Conservation (phyloP, 495 filamentous ascomycete genomes). For the Penicillium alfredii region DNA sequence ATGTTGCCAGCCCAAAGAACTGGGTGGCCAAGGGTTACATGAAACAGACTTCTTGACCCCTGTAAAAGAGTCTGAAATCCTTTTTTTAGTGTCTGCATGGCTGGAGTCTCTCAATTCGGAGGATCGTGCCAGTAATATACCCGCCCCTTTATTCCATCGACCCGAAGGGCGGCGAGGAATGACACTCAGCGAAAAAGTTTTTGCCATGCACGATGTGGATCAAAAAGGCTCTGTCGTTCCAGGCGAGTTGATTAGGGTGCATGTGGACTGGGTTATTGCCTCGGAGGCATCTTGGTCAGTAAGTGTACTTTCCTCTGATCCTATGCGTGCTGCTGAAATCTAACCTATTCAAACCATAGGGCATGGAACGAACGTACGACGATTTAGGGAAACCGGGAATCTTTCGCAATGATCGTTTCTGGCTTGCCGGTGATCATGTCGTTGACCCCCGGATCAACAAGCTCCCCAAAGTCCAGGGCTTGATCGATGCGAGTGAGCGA, state of each 20-base stretch:
- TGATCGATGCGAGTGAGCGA: slow-evolving; percentile 31
- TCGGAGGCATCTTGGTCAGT: slow-evolving; percentile 37
- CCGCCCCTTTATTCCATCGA: slow-evolving; percentile 6
- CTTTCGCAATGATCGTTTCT: slow-evolving; percentile 45
- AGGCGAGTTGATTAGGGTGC: slow-evolving; percentile 34
- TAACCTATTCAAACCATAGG: slow-evolving; percentile 9
- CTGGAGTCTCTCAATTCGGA: slow-evolving; percentile 36
- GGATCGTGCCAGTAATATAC: slow-evolving; percentile 17
- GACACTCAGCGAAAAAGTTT: slow-evolving; percentile 40
- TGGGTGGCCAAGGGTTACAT: slow-evolving; percentile 17
- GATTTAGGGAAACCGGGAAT: slow-evolving; percentile 30
- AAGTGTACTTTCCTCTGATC: not conserved
- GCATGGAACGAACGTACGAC: slow-evolving; percentile 36
- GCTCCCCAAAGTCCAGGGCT: slow-evolving; percentile 24
- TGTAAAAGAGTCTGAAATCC: slow-evolving; percentile 15
- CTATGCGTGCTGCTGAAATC: not conserved
- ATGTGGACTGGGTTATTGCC: slow-evolving; percentile 40
- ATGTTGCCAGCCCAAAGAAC: slow-evolving; percentile 8
- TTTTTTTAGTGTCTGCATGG: slow-evolving; percentile 26
- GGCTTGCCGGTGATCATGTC: slow-evolving; percentile 43
- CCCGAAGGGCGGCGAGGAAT: slow-evolving; percentile 29
- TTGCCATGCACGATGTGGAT: slow-evolving; percentile 34
- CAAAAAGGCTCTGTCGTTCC: slow-evolving; percentile 27
- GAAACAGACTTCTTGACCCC: not conserved
- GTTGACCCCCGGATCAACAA: slow-evolving; percentile 38